A percentile compares a stretch with the other conserved stretches of the same genome.
phyloP scores from a whole-genome alignment of 495 filamentous ascomycete species.

The Trichocladium antarcticum region DNA sequence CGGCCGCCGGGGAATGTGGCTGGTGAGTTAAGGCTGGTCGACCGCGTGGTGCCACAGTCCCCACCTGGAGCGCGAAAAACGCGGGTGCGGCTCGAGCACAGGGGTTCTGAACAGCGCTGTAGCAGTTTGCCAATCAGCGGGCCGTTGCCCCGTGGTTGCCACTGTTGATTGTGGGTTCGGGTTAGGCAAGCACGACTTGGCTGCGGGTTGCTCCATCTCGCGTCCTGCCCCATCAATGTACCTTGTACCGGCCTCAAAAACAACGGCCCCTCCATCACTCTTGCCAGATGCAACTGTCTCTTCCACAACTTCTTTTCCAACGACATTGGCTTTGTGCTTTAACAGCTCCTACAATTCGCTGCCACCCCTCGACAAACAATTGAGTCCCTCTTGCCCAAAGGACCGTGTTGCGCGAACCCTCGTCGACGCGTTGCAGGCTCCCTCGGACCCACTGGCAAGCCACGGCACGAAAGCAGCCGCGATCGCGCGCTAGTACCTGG shows the following conservation, averaged over 20 bases:
- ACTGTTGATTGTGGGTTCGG: constrained; percentile 32
- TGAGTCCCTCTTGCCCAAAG: neutral
- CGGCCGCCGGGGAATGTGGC: neutral
- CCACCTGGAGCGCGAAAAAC: constrained; percentile 19
- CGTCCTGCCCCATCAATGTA: constrained; percentile 16
- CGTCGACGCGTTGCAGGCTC: constrained; percentile 1
- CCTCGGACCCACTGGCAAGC: neutral
- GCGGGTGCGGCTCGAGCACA: constrained; percentile 16
- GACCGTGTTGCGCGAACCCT: neutral
- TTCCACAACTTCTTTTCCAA: neutral
- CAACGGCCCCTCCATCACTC: constrained; percentile 2
- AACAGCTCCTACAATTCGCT: too few species aligned
- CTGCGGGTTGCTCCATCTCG: constrained; percentile 20
- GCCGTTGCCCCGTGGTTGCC: constrained; percentile 40
- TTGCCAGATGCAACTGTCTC: neutral
- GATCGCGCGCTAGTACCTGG: constrained; percentile 16
- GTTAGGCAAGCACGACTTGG: constrained; percentile 19
- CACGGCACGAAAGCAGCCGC: neutral
- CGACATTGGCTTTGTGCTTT: neutral
- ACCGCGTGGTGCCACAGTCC: constrained; percentile 19
- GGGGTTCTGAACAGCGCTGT: constrained; percentile 8
- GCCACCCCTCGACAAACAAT: neutral
- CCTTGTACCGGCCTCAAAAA: constrained; percentile 18
- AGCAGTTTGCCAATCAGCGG: constrained; percentile 28
- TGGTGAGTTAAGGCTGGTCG: neutral